Evolutionary conservation across 495 filamentous ascomycete species (phyloP).

Genomic region (Oidiodendron maius): DNA sequence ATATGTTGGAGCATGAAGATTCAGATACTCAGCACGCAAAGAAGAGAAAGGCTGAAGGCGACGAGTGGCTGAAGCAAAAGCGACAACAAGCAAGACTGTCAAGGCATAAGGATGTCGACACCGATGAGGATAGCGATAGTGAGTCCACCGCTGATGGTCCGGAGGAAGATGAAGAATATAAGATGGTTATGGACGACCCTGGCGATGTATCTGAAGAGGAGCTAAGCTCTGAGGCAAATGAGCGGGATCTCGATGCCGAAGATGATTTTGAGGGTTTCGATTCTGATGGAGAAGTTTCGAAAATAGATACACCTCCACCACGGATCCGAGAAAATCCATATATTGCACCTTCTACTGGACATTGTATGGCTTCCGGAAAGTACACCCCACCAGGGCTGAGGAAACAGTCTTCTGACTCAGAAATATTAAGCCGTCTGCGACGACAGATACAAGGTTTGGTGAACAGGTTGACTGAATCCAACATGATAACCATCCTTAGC

Average conservation of each 20-base stretch:
- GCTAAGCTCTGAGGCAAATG: constrained; percentile 23
- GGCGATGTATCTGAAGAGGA: constrained; percentile 23
- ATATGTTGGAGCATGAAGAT: constrained; percentile 53
- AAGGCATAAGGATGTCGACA: constrained; percentile 5
- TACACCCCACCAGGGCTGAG: constrained; percentile 88
- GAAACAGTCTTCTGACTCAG: constrained; percentile 52
- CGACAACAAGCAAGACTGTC: constrained; percentile 33
- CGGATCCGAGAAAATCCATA: constrained; percentile 46
- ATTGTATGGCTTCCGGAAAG: constrained; percentile 35
- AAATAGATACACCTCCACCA: constrained; percentile 10
- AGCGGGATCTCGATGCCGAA: constrained; percentile 25
- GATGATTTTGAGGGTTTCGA: constrained; percentile 27
- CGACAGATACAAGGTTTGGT: constrained; percentile 82
- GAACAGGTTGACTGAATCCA: constrained; percentile 89
- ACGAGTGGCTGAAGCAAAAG: constrained; percentile 44
- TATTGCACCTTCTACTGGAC: constrained; percentile 37
- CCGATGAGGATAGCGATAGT: constrained; percentile 7
- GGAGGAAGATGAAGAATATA: constrained; percentile 23
- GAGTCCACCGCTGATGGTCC: constrained; percentile 18
- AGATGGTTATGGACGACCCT: constrained; percentile 16
- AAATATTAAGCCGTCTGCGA: constrained; percentile 62
- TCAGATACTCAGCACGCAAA: constrained; percentile 45
- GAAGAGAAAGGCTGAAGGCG: constrained; percentile 58
- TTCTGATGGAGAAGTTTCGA: constrained; percentile 9
- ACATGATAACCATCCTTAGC: constrained; percentile 69